A percentile compares a stretch with the other conserved stretches of the same genome.
Evolutionary conservation across 2,329 filamentous ascomycete species (phyloP).

Genomic region (Xylaria sp.): DNA sequence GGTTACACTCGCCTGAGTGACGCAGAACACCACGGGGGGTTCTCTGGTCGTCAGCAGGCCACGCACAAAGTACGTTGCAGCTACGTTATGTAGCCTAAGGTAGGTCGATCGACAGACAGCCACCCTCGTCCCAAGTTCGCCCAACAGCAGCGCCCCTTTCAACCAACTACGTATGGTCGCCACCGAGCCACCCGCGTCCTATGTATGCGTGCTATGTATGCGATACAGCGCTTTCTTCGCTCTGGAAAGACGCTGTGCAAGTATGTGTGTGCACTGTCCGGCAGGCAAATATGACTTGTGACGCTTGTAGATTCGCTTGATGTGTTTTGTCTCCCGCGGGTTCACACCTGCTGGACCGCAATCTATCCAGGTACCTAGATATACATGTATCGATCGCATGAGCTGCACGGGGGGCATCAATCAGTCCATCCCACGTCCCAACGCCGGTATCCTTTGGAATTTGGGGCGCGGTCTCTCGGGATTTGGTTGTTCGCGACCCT

Average conservation of each 20-base stretch:
- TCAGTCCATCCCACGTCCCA: conserved; percentile 10
- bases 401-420: conserved; percentile 5
- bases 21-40: conserved; percentile 26
- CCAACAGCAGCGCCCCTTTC: not conserved
- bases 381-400: not conserved
- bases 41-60: conserved; percentile 16
- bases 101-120: conserved; percentile 5
- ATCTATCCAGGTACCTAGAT: not conserved
- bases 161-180: not conserved
- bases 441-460: conserved; percentile 1
- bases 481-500: conserved; percentile 35
- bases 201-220: not conserved
- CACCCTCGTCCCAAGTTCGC: not conserved
- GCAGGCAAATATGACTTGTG: not conserved
- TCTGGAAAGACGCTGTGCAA: not conserved
- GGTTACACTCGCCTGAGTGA: conserved; percentile 33
- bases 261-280: not conserved
- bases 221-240: not conserved
- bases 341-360: not conserved
- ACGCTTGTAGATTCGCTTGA: conserved; percentile 1
- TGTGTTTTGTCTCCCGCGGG: not conserved
- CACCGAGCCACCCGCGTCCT: conserved; percentile 9
- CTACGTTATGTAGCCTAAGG: not conserved
- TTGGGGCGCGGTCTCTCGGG: conserved; percentile 36
- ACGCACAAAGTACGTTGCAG: conserved; percentile 8